Evolutionary conservation across 163 green algal genomes (phyloP), one percentile per base, ranked within the genome.

Genomic region (Chlamydomonas reinhardtii): DNA sequence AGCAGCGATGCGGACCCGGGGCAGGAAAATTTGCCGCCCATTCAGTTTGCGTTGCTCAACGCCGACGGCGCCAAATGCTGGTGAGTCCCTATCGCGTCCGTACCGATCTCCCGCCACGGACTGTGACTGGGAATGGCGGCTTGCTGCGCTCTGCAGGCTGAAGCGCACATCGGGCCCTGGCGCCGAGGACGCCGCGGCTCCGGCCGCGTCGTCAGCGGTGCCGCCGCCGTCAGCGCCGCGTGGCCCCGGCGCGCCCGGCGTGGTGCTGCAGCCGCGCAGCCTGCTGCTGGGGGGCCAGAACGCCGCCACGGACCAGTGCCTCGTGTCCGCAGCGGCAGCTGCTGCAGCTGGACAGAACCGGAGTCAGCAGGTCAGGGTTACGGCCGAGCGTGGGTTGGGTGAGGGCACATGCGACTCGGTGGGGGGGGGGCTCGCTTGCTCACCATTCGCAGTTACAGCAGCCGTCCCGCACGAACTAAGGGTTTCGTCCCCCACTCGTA

Each of bases 61-160:
- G 32, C 19, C 35, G 79, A 72, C 24, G 52, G 71, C 22, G 52
- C 32, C 79, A 85, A 85, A 54, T 85, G 79, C 79, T 78, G 79
- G 79, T 85, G 54, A 34, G 79, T n/a, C 6, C 9, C 19, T 11
- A 35, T 29, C 59, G 12, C 59, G 6, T 11, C 59, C 14, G 59
- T 31, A 66, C 59, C 59, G 6, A 31, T n/a, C 3, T 31, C 11
- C 31, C 8, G 59, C 59, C 4, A 29, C 59, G 12, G 22, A 4
- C 0, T 11, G 17, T 16, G 1, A 31, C 3, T 2, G 1, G 5
- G 2, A 14, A 29, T n/a, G 11, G 59, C 17, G 0, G 4, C 2
- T 66, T 66, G 24, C 0, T 66, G 24, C 31, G 2, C 25, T 31
- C 25, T 29, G 0, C 59, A 66, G 59, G 59, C 25, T 66, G 9